Evolutionary conservation across 768 basidiomycete species (phyloP), one percentile per base, ranked within the genome.

Genomic region (Boletus pseudo-olivaceus): DNA sequence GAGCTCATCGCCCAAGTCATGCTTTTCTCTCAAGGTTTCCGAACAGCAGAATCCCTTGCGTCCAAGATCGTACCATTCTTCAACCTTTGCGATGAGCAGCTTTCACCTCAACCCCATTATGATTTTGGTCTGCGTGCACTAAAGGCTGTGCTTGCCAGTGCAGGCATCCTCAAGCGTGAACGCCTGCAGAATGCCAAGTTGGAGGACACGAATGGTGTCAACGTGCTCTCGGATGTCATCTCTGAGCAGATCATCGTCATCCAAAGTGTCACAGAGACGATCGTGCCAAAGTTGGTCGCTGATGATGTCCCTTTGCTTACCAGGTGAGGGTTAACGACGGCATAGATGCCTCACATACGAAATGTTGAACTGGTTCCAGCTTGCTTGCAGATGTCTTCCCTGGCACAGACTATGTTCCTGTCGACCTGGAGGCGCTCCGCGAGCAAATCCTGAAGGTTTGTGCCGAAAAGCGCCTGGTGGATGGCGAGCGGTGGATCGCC

Each of bases 31-130:
- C 97, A 98, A 76, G 97, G 97, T 57, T 99, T 98, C 84, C 85
- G 97, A 37, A 94, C 94, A 12, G 97, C 97, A 7, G 97, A 99
- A 72, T 88, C 85, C 0, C 82, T 99, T n/a, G 97, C 97, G 2
- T 93, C 93, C 51, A 98, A 98, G 73, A 91, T 98, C 54, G 97
- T 99, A 11, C 97, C 97, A 0, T 98, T 99, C 79, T 99, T 99
- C 82, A 96, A 96, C 69, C 87, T 99, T 51, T 99, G 97, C 60
- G 88, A 94, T 56, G 97, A 98, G 63, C 96, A 98, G 61, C 81
- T 98, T 20, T 98, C 97, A 1, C 85, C 90, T 23, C 97, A 99
- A 64, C 93, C 95, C 2, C 97, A 99, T 75, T 99, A 99, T 67
- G 97, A 99, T 76, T 99, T 99, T 65, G 97, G 97, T 74, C 79